phyloP scores from a whole-genome alignment of 2,329 filamentous ascomycete species.

The Neonectria neomacrospora region DNA sequence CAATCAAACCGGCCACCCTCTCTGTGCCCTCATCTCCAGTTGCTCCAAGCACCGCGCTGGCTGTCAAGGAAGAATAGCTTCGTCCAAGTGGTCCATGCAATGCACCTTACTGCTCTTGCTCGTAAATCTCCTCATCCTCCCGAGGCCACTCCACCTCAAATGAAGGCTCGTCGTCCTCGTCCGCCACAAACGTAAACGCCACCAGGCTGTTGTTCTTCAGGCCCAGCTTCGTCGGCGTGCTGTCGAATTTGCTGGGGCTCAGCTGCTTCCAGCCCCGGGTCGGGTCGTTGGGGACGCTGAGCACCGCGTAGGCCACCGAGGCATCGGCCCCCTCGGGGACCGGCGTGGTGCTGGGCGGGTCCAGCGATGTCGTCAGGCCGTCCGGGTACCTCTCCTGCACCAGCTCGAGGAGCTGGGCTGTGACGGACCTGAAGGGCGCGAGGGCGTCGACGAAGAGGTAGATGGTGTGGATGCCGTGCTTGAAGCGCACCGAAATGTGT shows the following conservation, averaged over 20 bases:
- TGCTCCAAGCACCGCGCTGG: neutral
- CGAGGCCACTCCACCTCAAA: constrained; percentile 60
- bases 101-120: constrained; percentile 17
- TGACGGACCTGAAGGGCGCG: constrained; percentile 66
- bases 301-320: constrained; percentile 59
- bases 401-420: constrained; percentile 66
- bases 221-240: constrained; percentile 55
- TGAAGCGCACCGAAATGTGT: constrained; percentile 76
- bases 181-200: constrained; percentile 60
- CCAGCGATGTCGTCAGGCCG: constrained; percentile 57
- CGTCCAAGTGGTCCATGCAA: neutral
- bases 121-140: constrained; percentile 55
- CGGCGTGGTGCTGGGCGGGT: constrained; percentile 48
- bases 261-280: constrained; percentile 62
- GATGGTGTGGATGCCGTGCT: constrained; percentile 76
- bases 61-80: neutral
- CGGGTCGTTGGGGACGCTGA: constrained; percentile 58
- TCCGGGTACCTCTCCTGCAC: constrained; percentile 67
- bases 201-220: constrained; percentile 60
- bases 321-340: constrained; percentile 55
- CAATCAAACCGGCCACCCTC: neutral
- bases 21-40: neutral
- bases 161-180: constrained; percentile 52
- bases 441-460: constrained; percentile 72
- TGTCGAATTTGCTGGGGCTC: constrained; percentile 48